Percentiles rank a stretch among this genome's conserved stretches.
These are phyloP conservation scores for Mycena olivaceomarginata DNA, from an alignment of 768 basidiomycete genomes.

Conservation along the genomic window DNA sequence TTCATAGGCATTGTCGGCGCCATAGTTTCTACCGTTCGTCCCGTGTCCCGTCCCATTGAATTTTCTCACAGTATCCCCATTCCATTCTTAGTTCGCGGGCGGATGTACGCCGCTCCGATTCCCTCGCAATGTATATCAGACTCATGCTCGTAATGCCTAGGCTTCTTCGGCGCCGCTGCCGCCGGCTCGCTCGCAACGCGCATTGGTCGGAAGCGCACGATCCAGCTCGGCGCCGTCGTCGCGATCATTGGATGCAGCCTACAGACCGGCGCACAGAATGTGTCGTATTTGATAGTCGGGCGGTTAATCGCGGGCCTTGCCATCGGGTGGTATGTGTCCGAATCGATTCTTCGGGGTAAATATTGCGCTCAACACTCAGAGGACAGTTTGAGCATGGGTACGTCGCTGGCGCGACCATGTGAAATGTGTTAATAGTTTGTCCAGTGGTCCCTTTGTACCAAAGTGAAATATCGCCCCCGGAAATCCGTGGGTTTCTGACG, in stretches of 20 bases:
- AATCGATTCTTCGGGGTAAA: not conserved
- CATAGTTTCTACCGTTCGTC: conserved; percentile 74
- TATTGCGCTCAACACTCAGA: not conserved
- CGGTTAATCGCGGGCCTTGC: conserved; percentile 68
- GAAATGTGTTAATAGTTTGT: conserved; percentile 53
- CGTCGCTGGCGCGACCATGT: not conserved
- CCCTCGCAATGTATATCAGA: not conserved
- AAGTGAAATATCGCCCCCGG: conserved; percentile 68
- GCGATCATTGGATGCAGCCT: conserved; percentile 71
- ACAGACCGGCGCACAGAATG: conserved; percentile 66
- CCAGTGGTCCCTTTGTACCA: conserved; percentile 72
- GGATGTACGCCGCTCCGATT: conserved; percentile 32
- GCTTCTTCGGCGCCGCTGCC: conserved; percentile 66
- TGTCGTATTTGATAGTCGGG: conserved; percentile 70
- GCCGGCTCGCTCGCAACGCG: conserved; percentile 66
- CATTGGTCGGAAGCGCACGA: conserved; percentile 69
- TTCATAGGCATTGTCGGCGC: conserved; percentile 62
- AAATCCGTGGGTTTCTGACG: conserved; percentile 72
- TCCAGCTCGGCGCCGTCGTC: conserved; percentile 68
- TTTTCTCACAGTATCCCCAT: not conserved
- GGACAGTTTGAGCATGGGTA: conserved; percentile 41
- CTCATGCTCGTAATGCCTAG: conserved; percentile 4
- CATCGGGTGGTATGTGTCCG: conserved; percentile 57
- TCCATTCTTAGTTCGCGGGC: conserved; percentile 37
- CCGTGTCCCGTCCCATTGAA: conserved; percentile 43